A percentile compares a stretch with the other conserved stretches of the same genome.
phyloP scores from a whole-genome alignment of 2,329 filamentous ascomycete species.

The Ophiostoma tasmaniense region DNA sequence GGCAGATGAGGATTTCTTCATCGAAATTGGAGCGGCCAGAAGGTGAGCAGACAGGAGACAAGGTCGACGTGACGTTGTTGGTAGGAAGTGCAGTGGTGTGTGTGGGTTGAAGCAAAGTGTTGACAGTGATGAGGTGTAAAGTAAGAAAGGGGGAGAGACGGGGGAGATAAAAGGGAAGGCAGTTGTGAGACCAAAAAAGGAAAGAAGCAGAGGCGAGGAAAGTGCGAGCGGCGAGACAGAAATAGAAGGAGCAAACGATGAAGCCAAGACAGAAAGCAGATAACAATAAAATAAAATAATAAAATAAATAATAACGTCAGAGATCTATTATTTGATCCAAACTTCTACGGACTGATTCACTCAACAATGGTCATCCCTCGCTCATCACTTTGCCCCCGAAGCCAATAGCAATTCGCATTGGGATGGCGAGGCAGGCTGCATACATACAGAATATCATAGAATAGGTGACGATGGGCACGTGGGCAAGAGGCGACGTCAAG shows the following conservation, averaged over 20 bases:
- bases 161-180: neutral
- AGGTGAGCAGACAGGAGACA: neutral
- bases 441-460: neutral
- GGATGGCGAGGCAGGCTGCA: neutral
- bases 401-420: neutral
- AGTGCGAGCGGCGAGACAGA: neutral
- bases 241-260: neutral
- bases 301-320: neutral
- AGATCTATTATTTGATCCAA: neutral
- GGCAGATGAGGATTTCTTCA: conserved; percentile 52
- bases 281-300: neutral
- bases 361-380: neutral
- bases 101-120: neutral
- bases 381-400: neutral
- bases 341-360: neutral
- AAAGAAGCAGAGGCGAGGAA: neutral
- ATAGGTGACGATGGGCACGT: conserved; percentile 5
- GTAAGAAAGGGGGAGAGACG: neutral
- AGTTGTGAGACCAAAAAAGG: neutral
- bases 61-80: neutral
- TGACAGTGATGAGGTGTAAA: too few species aligned
- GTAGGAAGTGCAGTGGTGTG: neutral
- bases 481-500: neutral
- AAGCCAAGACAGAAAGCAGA: neutral
- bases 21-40: conserved; percentile 35